Conservation (phyloP, 1,139 yeast genomes). For the Diutina mesorugosa region DNA sequence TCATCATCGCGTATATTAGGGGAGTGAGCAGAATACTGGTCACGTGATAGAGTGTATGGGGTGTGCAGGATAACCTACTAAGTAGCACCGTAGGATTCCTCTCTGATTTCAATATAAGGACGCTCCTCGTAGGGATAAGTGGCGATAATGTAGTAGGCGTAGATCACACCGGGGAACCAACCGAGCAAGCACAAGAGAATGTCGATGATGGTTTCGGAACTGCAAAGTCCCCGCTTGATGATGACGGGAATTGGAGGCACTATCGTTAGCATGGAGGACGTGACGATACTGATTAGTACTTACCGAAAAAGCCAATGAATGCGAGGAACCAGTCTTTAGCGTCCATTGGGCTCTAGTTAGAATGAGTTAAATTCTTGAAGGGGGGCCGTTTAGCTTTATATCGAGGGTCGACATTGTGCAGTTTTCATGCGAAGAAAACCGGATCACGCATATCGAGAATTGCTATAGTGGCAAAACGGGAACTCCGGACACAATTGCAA, state of each 20-base stretch:
- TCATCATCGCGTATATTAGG: background rate
- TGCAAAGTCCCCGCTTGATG: slow-evolving; percentile 59
- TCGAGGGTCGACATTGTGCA: background rate
- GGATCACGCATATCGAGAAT: background rate
- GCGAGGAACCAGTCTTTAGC: slow-evolving; percentile 73
- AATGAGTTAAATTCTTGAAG: background rate
- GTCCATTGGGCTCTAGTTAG: slow-evolving; percentile 27
- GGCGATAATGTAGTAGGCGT: slow-evolving; percentile 47
- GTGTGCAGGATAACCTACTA: background rate
- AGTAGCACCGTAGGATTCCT: background rate
- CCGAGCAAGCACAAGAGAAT: slow-evolving; percentile 67
- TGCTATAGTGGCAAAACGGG: background rate
- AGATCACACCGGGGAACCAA: slow-evolving; percentile 68
- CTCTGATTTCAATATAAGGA: background rate
- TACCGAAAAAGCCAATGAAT: slow-evolving; percentile 51
- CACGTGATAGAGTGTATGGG: background rate
- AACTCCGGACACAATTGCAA: background rate
- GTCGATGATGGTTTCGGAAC: slow-evolving; percentile 62
- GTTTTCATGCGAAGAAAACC: background rate
- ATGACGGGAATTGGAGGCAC: slow-evolving; percentile 78
- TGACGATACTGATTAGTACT: background rate
- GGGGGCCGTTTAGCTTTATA: background rate
- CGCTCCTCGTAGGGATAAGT: slow-evolving; percentile 37
- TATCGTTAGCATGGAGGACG: background rate
- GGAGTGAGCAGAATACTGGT: background rate